Conservation (phyloP, 108 stramenopile genomes). For the Skeletonema costatum region DNA sequence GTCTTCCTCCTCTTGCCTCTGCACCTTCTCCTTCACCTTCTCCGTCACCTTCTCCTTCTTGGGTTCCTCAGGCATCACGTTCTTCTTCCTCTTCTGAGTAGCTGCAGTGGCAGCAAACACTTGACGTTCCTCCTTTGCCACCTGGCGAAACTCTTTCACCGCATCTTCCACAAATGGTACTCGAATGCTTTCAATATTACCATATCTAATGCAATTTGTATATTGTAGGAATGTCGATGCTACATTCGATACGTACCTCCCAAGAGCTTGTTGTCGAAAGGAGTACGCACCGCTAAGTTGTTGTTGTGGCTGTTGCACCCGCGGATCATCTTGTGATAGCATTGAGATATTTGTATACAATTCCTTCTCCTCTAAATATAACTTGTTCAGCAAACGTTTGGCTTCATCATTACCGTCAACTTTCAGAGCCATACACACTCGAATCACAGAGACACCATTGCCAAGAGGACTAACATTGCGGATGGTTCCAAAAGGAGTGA, state of each 20-base stretch:
- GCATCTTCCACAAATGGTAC: conserved; percentile 49
- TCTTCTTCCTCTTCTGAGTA: background rate
- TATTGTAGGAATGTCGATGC: conserved; percentile 16
- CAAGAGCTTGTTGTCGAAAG: conserved; percentile 21
- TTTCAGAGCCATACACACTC: conserved; percentile 33
- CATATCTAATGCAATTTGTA: conserved; percentile 28
- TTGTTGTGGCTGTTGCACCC: background rate
- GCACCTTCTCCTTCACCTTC: too few relatives aligned
- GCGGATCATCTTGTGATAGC: conserved; percentile 5
- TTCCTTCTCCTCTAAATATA: conserved; percentile 28
- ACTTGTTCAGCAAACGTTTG: conserved; percentile 13
- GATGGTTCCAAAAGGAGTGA: conserved; percentile 36
- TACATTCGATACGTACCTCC: conserved; percentile 27
- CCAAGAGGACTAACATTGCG: conserved; percentile 36
- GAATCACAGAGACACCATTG: conserved; percentile 46
- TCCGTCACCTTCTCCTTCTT: too few relatives aligned
- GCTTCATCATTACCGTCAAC: conserved; percentile 6
- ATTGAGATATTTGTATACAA: conserved; percentile 23
- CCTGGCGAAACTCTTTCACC: conserved; percentile 19
- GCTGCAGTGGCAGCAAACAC: background rate
- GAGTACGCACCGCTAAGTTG: background rate
- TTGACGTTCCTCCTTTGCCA: conserved; percentile 21
- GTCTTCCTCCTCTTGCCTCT: background rate
- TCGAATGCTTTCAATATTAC: conserved; percentile 33
- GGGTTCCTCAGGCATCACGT: too few relatives aligned